These are phyloP conservation scores for Taiozyma sp. DNA, from an alignment of 1,139 yeast genomes.

Conservation along the genomic window DNA sequence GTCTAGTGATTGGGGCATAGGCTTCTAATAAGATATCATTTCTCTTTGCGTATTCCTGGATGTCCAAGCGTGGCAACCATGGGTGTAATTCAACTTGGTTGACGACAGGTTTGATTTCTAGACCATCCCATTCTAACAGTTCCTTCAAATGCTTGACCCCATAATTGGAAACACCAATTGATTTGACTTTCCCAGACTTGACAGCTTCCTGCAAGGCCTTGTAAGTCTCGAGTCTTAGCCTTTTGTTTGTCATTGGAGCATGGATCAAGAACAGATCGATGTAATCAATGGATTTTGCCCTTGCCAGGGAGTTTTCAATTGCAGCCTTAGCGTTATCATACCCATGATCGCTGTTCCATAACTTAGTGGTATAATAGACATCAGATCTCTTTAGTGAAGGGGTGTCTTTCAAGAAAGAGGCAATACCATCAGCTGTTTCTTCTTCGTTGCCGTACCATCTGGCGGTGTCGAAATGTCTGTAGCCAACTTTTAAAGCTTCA, in stretches of 20 bases:
- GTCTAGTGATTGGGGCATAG: conserved; percentile 49
- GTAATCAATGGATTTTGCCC: conserved; percentile 10
- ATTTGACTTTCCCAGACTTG: conserved; percentile 10
- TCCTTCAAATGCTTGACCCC: conserved; percentile 12
- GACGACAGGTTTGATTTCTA: conserved; percentile 23
- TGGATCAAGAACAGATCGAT: conserved; percentile 18
- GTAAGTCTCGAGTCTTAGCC: conserved; percentile 9
- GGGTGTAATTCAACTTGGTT: conserved; percentile 51
- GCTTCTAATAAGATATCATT: conserved; percentile 43
- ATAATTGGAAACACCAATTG: conserved; percentile 20
- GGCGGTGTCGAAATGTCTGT: conserved; percentile 20
- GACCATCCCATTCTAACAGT: conserved; percentile 12
- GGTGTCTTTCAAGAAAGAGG: conserved; percentile 8
- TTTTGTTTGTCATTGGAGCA: conserved; percentile 8
- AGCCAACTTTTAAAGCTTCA: conserved; percentile 21
- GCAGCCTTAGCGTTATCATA: conserved; percentile 8
- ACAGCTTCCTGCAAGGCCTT: conserved; percentile 14
- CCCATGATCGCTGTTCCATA: conserved; percentile 9
- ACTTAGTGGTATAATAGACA: conserved; percentile 14
- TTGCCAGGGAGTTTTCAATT: conserved; percentile 8
- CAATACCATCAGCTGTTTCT: conserved; percentile 13
- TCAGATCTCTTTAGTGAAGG: conserved; percentile 11
- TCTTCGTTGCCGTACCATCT: conserved; percentile 8
- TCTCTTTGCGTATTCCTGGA: conserved; percentile 36
- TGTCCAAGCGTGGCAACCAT: conserved; percentile 34